These are phyloP conservation scores for Diutina mesorugosa DNA, from an alignment of 1,139 yeast species.

Conservation along the genomic window DNA sequence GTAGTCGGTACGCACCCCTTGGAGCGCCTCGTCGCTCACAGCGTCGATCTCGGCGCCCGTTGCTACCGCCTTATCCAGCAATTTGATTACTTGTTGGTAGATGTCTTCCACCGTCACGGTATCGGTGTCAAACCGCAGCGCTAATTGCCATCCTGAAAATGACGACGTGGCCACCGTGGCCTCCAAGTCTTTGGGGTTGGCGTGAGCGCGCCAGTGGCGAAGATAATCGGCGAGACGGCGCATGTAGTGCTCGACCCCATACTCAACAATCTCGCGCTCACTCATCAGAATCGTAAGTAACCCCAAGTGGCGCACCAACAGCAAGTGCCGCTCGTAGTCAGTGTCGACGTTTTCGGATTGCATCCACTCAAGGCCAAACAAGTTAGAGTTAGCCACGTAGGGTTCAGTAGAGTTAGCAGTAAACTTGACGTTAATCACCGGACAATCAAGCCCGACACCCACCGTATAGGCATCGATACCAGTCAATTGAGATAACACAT, in stretches of 20 bases:
- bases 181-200: background rate
- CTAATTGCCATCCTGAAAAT: background rate
- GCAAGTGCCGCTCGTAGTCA: slow-evolving; percentile 23
- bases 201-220: background rate
- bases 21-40: background rate
- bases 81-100: slow-evolving; percentile 3
- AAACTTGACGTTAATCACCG: slow-evolving; percentile 14
- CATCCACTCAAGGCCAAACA: slow-evolving; percentile 24
- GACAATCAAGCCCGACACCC: slow-evolving; percentile 21
- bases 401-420: slow-evolving; percentile 13
- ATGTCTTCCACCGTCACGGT: background rate
- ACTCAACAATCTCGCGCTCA: slow-evolving; percentile 30
- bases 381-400: slow-evolving; percentile 26
- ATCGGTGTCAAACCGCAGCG: background rate
- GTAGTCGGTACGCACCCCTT: background rate
- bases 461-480: slow-evolving; percentile 20
- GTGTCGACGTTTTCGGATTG: slow-evolving; percentile 8
- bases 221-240: background rate
- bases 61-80: background rate
- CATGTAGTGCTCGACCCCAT: background rate
- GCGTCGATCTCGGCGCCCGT: background rate
- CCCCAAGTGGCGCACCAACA: slow-evolving; percentile 26
- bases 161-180: slow-evolving; percentile 3
- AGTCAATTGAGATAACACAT: slow-evolving; percentile 16
- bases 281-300: slow-evolving; percentile 22